A percentile compares a stretch with the other conserved stretches of the same genome.
Conservation (phyloP, 2,329 filamentous ascomycete genomes). For the Chaetoscypha palmicola region DNA sequence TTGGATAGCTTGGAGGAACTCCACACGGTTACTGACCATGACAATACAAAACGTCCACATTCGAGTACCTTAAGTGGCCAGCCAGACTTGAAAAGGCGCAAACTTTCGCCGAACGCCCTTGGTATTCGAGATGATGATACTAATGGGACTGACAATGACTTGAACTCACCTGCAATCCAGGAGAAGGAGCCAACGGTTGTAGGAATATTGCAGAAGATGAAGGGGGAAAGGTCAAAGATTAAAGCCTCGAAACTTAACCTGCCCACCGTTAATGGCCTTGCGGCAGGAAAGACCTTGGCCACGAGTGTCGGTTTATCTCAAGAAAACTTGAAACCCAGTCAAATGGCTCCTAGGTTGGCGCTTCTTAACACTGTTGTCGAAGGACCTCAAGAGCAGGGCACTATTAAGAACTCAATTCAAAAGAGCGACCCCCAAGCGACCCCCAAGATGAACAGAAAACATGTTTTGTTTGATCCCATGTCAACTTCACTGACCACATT, state of each 20-base stretch:
- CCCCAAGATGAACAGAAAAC: slow-evolving; percentile 33
- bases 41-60: too few species aligned
- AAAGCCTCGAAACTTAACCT: background rate
- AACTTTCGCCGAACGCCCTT: background rate
- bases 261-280: background rate
- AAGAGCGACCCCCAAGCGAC: slow-evolving; percentile 48
- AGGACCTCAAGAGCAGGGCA: slow-evolving; percentile 59
- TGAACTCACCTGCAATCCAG: background rate
- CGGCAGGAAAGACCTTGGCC: background rate
- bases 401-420: slow-evolving; percentile 60
- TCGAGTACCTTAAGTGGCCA: too few species aligned
- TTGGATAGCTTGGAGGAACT: too few species aligned
- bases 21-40: too few species aligned
- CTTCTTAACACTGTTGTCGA: slow-evolving; percentile 72
- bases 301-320: background rate
- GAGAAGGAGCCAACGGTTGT: slow-evolving; percentile 1
- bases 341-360: slow-evolving; percentile 28
- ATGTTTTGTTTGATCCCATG: slow-evolving; percentile 32
- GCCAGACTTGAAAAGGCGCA: background rate
- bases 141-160: too few species aligned
- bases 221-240: slow-evolving; percentile 28
- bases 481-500: slow-evolving; percentile 3
- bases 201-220: slow-evolving; percentile 33
- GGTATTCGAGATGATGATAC: background rate
- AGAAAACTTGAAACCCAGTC: background rate